A percentile compares a stretch with the other conserved stretches of the same genome.
These are phyloP conservation scores for Amanita pallidorosea DNA, from an alignment of 768 basidiomycete genomes.

Conservation along the genomic window DNA sequence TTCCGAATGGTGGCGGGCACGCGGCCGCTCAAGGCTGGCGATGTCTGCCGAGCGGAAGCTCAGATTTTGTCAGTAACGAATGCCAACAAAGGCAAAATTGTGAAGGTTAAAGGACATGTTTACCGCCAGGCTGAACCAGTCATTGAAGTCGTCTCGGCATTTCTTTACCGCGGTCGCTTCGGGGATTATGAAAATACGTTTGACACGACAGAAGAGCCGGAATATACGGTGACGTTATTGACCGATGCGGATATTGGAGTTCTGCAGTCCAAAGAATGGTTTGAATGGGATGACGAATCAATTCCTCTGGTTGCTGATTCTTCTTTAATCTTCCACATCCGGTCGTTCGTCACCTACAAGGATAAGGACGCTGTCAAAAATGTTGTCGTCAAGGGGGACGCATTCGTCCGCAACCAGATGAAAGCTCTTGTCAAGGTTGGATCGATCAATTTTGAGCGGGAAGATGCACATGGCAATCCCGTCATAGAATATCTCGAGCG, in stretches of 20 bases:
- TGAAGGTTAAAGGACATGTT: slow-evolving; percentile 81
- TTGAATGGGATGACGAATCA: slow-evolving; percentile 84
- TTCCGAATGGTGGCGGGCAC: slow-evolving; percentile 83
- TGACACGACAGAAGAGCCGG: slow-evolving; percentile 82
- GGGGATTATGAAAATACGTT: slow-evolving; percentile 94
- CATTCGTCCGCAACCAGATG: slow-evolving; percentile 81
- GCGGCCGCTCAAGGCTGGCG: slow-evolving; percentile 69
- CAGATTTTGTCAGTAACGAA: slow-evolving; percentile 85
- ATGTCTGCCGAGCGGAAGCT: slow-evolving; percentile 85
- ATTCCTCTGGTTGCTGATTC: slow-evolving; percentile 72
- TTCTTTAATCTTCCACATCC: slow-evolving; percentile 80
- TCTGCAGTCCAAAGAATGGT: slow-evolving; percentile 94
- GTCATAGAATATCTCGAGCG: slow-evolving; percentile 90
- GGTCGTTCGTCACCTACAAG: slow-evolving; percentile 83
- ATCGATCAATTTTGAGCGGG: slow-evolving; percentile 76
- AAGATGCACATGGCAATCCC: slow-evolving; percentile 87
- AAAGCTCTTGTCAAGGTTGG: slow-evolving; percentile 86
- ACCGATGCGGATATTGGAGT: slow-evolving; percentile 82
- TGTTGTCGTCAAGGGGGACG: slow-evolving; percentile 73
- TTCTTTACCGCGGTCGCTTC: slow-evolving; percentile 95
- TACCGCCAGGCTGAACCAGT: slow-evolving; percentile 68
- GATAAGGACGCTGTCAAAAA: slow-evolving; percentile 78
- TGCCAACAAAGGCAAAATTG: slow-evolving; percentile 84
- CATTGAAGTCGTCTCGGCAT: slow-evolving; percentile 89
- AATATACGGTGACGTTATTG: slow-evolving; percentile 69